These are phyloP conservation scores for Euphorbia celastroides DNA, from an alignment of 441 rosid species.

Conservation along the genomic window DNA sequence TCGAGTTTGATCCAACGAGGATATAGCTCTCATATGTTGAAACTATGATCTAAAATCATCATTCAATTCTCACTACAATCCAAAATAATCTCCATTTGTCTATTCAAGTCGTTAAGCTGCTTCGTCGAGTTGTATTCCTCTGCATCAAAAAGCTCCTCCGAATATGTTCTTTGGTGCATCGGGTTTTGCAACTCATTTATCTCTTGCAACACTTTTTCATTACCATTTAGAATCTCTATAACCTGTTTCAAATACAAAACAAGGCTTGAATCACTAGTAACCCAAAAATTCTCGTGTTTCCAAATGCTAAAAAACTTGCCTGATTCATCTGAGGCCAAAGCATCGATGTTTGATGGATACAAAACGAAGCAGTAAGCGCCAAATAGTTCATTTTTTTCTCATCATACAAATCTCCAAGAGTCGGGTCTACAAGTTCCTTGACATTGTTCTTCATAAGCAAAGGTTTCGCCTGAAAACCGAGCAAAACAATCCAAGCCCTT, in stretches of 20 bases:
- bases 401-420: slow-evolving; percentile 44
- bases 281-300: background rate
- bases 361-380: slow-evolving; percentile 50
- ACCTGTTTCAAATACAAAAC: slow-evolving; percentile 34
- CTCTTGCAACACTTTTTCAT: slow-evolving; percentile 32
- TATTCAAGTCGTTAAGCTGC: slow-evolving; percentile 44
- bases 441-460: slow-evolving; percentile 40
- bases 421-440: slow-evolving; percentile 62
- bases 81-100: slow-evolving; percentile 54
- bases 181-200: slow-evolving; percentile 31
- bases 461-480: slow-evolving; percentile 63
- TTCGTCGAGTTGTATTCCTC: slow-evolving; percentile 74
- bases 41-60: background rate
- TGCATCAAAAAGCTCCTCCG: slow-evolving; percentile 61
- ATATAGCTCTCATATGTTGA: too few relatives aligned
- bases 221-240: slow-evolving; percentile 55
- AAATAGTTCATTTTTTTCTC: slow-evolving; percentile 43
- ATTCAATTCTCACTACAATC: slow-evolving; percentile 18
- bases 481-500: background rate
- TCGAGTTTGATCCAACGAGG: background rate
- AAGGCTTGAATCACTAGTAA: background rate
- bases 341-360: slow-evolving; percentile 51
- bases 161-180: slow-evolving; percentile 53
- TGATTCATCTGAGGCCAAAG: slow-evolving; percentile 77
- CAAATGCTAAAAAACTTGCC: slow-evolving; percentile 36